These are phyloP conservation scores for Scutellaria minor DNA, from an alignment of 257 asterid genomes.

Conservation along the genomic window DNA sequence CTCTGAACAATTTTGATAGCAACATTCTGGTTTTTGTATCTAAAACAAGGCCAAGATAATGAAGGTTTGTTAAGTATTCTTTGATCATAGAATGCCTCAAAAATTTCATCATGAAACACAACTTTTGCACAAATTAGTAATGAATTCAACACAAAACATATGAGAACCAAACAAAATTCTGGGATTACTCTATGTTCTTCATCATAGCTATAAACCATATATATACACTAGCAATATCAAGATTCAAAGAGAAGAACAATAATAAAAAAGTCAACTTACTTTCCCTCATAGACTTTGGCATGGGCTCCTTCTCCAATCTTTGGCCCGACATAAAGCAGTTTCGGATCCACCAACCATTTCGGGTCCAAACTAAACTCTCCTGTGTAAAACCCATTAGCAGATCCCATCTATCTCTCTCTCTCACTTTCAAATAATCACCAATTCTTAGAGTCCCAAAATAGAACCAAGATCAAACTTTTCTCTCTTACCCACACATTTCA, in stretches of 20 bases:
- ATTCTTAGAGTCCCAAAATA: constrained; percentile 22
- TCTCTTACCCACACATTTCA: constrained; percentile 25
- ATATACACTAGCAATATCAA: constrained; percentile 21
- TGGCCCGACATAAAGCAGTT: constrained; percentile 88
- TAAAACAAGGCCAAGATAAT: constrained; percentile 36
- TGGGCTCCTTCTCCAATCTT: constrained; percentile 98
- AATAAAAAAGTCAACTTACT: constrained; percentile 64
- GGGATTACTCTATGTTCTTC: background rate
- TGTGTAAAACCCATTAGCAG: constrained; percentile 67
- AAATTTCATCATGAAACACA: constrained; percentile 17
- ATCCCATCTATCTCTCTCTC: constrained; percentile 56
- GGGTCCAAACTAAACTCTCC: constrained; percentile 74
- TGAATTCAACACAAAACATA: constrained; percentile 4
- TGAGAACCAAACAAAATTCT: background rate
- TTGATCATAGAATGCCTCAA: background rate
- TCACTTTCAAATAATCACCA: constrained; percentile 22
- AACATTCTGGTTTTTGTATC: constrained; percentile 86
- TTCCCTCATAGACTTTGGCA: constrained; percentile 95
- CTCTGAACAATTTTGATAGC: constrained; percentile 77
- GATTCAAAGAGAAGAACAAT: constrained; percentile 26
- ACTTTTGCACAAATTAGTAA: background rate
- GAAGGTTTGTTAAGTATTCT: background rate
- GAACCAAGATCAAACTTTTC: constrained; percentile 37
- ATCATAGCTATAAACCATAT: background rate
- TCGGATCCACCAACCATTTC: constrained; percentile 89